Evolutionary conservation across 768 basidiomycete species (phyloP), one percentile per base, ranked within the genome.

Genomic region (Daedaleopsis sinensis): DNA sequence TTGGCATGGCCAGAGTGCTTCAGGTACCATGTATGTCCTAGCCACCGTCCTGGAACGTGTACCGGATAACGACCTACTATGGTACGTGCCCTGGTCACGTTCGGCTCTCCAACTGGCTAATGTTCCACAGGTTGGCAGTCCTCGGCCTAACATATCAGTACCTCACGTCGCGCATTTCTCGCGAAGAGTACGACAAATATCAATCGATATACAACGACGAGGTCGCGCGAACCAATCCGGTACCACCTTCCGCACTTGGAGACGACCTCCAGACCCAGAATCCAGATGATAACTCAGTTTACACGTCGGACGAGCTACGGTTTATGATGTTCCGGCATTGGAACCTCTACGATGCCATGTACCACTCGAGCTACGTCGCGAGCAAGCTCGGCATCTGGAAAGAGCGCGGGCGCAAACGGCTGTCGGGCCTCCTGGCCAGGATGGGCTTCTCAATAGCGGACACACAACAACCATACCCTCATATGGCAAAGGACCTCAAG

Each of bases 321-420:
- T 98, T 99, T 73, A 95, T 89, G 77, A 82, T 98, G 56, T 95
- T 96, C 72, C 84, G 96, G 58, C 97, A 98, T 77, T 99, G 97
- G 97, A 98, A 91, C 35, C 76, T 99, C 49, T 98, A 98, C 71
- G 97, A 99, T 70, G 88, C 96, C 12, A 98, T 99, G 97, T 89
- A 89, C 68, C 96, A 99, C 73, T 97, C 95, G 3, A 92, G 91
- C 59, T 99, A 98, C 69, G 90, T 99, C 18, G 96, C 95, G 8
- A 90, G 92, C 53, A 94, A 94, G 73, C 82, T 99, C 61, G 95
- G 94, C 3, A 93, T 96, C 57, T 98, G 97, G 97, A 94, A 91
- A 70, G 96, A 98, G 73, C 84, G 87, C 57, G 97, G 97, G 21
- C 82, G 91, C 62, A 96, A 94, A 73, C 84, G 88, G 65, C 76